Evolutionary conservation across 1,284 basidiomycete species (phyloP), one percentile per base, ranked within the genome.

Genomic region (Ustilago nuda): DNA sequence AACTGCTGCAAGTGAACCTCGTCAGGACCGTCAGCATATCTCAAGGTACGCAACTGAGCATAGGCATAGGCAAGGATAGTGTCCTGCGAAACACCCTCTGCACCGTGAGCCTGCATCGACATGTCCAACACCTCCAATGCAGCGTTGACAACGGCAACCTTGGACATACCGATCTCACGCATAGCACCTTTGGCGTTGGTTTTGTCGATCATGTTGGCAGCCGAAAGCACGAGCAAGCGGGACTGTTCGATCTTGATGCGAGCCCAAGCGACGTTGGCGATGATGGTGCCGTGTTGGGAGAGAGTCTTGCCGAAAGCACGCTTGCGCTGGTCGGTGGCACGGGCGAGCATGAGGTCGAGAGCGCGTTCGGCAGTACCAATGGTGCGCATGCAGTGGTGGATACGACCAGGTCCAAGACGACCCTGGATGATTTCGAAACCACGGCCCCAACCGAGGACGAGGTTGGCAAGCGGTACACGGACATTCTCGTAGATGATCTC

Each of bases 351-450:
- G 55, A 93, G 88, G 82, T 98, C 94, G 66, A 98, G 88, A 1
- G 96, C 93, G 32, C 90, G 89, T 71, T 92, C 91, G 1, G 95
- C 97, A 30, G 90, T 90, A 48, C 96, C 96, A 71, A 99, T 93
- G 23, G 94, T 93, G 53, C 96, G 91, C 96, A 99, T 99, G 89
- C 73, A 78, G 87, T 99, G 96, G 86, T 98, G 96, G 81, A 98
- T 93, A 64, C 97, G 92, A 30, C 96, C 96, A 64, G 96, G 96
- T 53, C 95, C 96, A 61, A 99, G 91, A 81, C 96, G 92, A 39
- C 95, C 96, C 90, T 98, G 96, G 76, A 98, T 95, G 82, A 99
- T 97, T 90, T 94, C 95, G 76, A 98, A 98, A 30, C 95, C 95
- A 75, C 90, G 89, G 15, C 97, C 96, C 92, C 95, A 95, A 17